Evolutionary conservation across 352 stramenopile species (phyloP).

Genomic region (Globisporangium nunn): DNA sequence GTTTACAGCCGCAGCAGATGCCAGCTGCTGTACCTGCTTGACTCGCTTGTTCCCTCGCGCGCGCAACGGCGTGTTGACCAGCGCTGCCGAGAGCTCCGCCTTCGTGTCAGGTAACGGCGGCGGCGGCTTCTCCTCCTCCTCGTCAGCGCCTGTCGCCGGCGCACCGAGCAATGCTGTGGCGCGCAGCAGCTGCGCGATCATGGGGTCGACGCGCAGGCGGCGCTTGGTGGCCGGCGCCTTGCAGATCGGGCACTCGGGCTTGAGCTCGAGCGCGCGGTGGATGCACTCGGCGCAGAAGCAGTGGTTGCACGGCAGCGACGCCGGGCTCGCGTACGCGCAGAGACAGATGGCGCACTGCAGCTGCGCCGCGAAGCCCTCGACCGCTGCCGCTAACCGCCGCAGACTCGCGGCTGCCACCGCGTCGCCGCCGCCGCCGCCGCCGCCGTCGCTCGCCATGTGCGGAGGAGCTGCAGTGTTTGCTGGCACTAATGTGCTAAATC

Average conservation of each 20-base stretch:
- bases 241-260: constrained; percentile 75
- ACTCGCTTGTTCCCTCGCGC: neutral
- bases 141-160: neutral
- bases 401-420: constrained; percentile 20
- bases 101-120: too few species aligned
- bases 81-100: neutral
- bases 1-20: constrained; percentile 1
- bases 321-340: constrained; percentile 55
- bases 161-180: constrained; percentile 45
- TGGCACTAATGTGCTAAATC: neutral
- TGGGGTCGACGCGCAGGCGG: constrained; percentile 63
- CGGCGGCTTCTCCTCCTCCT: neutral
- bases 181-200: constrained; percentile 61
- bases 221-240: constrained; percentile 79
- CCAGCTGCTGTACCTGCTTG: constrained; percentile 2
- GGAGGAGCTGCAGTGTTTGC: neutral
- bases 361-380: constrained; percentile 64
- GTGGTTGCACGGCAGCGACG: constrained; percentile 82
- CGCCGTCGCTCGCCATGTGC: neutral
- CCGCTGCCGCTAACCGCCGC: constrained; percentile 42
- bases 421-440: neutral
- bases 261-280: constrained; percentile 73
- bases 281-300: constrained; percentile 87
- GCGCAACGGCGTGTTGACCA: neutral
- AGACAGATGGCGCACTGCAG: constrained; percentile 83